Conservation (phyloP, 495 filamentous ascomycete genomes). For the Extremus antarcticus region DNA sequence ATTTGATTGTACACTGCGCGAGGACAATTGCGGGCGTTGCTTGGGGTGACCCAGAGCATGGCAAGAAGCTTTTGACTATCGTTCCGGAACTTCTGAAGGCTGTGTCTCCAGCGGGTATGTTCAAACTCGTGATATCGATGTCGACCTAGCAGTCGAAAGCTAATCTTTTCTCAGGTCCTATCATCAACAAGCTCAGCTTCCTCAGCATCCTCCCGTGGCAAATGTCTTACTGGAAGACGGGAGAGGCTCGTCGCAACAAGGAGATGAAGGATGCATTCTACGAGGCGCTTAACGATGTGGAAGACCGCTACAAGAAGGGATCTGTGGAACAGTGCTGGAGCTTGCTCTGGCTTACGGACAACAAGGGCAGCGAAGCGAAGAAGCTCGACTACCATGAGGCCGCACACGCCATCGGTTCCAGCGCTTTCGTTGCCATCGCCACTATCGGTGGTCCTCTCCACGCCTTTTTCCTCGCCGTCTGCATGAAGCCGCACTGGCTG, state of each 20-base stretch:
- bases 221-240: constrained; percentile 25
- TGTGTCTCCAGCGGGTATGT: constrained; percentile 37
- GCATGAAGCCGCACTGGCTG: constrained; percentile 47
- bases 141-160: no score
- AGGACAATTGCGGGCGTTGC: constrained; percentile 47
- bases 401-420: constrained; percentile 32
- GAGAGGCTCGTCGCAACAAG: constrained; percentile 25
- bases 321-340: constrained; percentile 22
- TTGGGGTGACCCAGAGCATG: constrained; percentile 44
- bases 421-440: constrained; percentile 31
- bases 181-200: constrained; percentile 39
- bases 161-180: constrained; percentile 29
- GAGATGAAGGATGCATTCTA: constrained; percentile 29
- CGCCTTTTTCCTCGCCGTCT: constrained; percentile 49
- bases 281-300: constrained; percentile 26
- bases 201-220: constrained; percentile 27
- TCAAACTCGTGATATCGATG: no score
- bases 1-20: constrained; percentile 49
- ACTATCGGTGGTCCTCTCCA: constrained; percentile 42
- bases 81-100: constrained; percentile 48
- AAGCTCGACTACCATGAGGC: constrained; percentile 31
- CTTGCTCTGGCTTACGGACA: constrained; percentile 17
- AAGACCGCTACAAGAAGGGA: constrained; percentile 15
- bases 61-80: constrained; percentile 39
- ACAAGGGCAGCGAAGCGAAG: constrained; percentile 10